Evolutionary conservation across 2,329 filamentous ascomycete species (phyloP).

Genomic region (Fusarium protoensiforme): DNA sequence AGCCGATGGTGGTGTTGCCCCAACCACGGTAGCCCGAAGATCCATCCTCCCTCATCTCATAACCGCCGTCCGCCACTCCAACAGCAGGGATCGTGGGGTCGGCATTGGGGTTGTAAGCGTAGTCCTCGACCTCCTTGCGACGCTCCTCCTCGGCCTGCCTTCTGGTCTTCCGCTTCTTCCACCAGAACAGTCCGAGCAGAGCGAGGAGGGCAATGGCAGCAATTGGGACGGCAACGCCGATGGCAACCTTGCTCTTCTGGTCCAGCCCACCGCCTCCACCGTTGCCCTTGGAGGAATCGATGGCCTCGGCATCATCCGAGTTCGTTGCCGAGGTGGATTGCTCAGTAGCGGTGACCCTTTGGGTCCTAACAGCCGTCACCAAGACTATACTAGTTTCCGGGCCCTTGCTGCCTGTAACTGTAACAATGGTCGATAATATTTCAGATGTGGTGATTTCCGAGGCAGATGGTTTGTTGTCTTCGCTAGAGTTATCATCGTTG

Average conservation of each 20-base stretch:
- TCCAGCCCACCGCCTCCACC: constrained; percentile 58
- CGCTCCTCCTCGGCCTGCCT: constrained; percentile 88
- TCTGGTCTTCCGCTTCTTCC: constrained; percentile 87
- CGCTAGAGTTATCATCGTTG: constrained; percentile 22
- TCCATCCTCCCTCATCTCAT: constrained; percentile 83
- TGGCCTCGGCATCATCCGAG: constrained; percentile 44
- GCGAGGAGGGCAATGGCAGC: constrained; percentile 86
- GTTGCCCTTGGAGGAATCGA: constrained; percentile 33
- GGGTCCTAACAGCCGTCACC: constrained; percentile 43
- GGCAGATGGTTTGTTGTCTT: constrained; percentile 18
- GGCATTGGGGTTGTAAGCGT: constrained; percentile 97
- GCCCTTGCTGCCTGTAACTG: constrained; percentile 36
- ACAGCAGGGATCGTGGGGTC: constrained; percentile 79
- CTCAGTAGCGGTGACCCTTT: constrained; percentile 10
- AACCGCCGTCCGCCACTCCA: constrained; percentile 62
- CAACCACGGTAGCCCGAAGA: constrained; percentile 90
- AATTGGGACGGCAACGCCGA: constrained; percentile 94
- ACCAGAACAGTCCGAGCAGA: constrained; percentile 81
- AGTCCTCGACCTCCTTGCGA: constrained; percentile 96
- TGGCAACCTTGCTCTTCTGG: constrained; percentile 80
- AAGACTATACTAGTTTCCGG: constrained; percentile 40
- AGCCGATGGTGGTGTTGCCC: constrained; percentile 80
- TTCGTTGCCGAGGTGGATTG: constrained; percentile 36
- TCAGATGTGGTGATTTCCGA: constrained; percentile 22
- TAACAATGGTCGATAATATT: constrained; percentile 38